Base-by-base conservation (phyloP, 805 yeast species). In the Pichia cabralensis region DNA sequence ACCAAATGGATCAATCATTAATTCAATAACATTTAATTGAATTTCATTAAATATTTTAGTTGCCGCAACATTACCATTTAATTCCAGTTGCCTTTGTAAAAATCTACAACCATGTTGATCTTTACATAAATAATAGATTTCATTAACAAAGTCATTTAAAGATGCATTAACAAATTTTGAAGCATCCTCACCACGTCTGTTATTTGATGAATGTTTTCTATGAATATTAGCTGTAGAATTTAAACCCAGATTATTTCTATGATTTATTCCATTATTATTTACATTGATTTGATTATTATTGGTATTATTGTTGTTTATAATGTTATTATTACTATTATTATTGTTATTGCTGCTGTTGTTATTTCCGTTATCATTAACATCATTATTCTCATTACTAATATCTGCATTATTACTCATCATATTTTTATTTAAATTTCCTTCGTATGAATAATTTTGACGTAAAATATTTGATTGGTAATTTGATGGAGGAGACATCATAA, bases 101-200 rank as follows among this genome's bases (percentile, higher is more conserved):
- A 82, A 86, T 39, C 98, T 68, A 54, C 97, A 89, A 8, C 98
- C 97, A 53, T 89, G 96, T 60, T 89, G 97, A 55, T 89, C 98
- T 51, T 79, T 84, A 61, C 97, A 88, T 43, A 92, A 64, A 1
- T 82, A 69, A 51, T 74, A 81, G 34, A 89, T 79, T 38, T 76
- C 77, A 30, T 85, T 85, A 13, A 69, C 60, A 50, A 78, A 81
- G 46, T 81, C 86, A 31, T 68, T 74, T 42, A 81, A 59, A 31
- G 70, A 65, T 14, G 86, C 81, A 56, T 79, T 76, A 27, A 73
- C 65, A 46, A 75, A 81, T 50, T 72, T 74, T 6, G 83, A 61
- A 3, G 82, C 81, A 50, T 80, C 89, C 44, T 80, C 89, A 22
- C 75, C 75, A 23, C 60, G 54, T 34, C 54, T 48, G 34, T 49